Evolutionary conservation across 1,284 basidiomycete species (phyloP).

Genomic region (Fomitopsis palustris): DNA sequence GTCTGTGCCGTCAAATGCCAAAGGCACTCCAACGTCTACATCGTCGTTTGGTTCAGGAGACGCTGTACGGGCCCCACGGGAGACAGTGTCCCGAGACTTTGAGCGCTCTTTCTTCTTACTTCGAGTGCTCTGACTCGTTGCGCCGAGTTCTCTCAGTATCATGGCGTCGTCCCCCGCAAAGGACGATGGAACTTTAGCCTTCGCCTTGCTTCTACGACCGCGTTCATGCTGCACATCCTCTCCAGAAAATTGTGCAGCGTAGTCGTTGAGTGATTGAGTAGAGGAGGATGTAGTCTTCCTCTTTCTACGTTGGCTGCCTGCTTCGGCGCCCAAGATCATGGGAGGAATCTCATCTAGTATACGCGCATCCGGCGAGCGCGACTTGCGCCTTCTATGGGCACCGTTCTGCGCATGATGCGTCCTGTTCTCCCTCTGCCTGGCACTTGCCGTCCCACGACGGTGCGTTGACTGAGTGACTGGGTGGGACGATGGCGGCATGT

Average conservation of each 20-base stretch:
- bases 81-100: slow-evolving; percentile 21
- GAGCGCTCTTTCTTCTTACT: slow-evolving; percentile 26
- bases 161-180: slow-evolving; percentile 16
- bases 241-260: background rate
- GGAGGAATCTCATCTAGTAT: slow-evolving; percentile 12
- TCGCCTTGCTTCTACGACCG: slow-evolving; percentile 16
- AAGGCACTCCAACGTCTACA: background rate
- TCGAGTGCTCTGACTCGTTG: slow-evolving; percentile 5
- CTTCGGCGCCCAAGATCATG: slow-evolving; percentile 4
- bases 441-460: slow-evolving; percentile 15
- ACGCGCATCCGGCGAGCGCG: slow-evolving; percentile 23
- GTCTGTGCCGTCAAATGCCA: slow-evolving; percentile 34
- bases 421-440: slow-evolving; percentile 17
- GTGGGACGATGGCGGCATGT: slow-evolving; percentile 14
- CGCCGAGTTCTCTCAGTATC: slow-evolving; percentile 12
- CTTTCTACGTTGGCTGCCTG: slow-evolving; percentile 17
- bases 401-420: background rate
- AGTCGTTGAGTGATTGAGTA: background rate
- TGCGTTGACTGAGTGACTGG: slow-evolving; percentile 3
- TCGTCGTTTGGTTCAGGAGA: slow-evolving; percentile 18
- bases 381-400: slow-evolving; percentile 18
- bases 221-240: slow-evolving; percentile 13
- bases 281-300: slow-evolving; percentile 4
- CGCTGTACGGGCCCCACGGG: slow-evolving; percentile 9
- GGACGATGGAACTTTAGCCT: slow-evolving; percentile 13